phyloP scores from a whole-genome alignment of 768 basidiomycete genomes.

The Panaeolus cyanescens region DNA sequence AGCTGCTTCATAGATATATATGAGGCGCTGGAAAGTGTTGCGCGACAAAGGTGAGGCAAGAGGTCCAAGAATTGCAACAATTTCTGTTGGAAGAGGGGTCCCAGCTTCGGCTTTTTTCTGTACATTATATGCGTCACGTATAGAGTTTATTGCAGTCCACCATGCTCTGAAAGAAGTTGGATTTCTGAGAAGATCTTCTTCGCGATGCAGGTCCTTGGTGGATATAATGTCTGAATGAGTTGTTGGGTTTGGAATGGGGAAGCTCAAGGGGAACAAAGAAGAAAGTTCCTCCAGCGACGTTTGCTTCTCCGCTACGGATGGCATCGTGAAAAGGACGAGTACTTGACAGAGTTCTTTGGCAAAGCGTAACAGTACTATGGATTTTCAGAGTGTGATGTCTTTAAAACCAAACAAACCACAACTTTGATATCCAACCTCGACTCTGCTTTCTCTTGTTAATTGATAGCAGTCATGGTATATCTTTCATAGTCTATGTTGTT shows the following conservation, averaged over 20 bases:
- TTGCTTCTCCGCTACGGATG: constrained; percentile 52
- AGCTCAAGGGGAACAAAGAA: constrained; percentile 79
- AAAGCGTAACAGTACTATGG: too few species aligned
- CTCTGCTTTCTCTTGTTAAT: not conserved
- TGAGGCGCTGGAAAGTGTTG: constrained; percentile 77
- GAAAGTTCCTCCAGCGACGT: constrained; percentile 48
- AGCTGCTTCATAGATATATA: constrained; percentile 94
- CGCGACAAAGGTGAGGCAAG: constrained; percentile 75
- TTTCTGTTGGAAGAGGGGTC: constrained; percentile 35
- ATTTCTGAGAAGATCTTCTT: constrained; percentile 93
- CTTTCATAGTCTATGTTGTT: not conserved
- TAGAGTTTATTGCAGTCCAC: constrained; percentile 83
- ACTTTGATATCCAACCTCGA: not conserved
- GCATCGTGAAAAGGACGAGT: constrained; percentile 41
- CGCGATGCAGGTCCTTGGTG: constrained; percentile 77
- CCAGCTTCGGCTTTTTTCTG: constrained; percentile 59
- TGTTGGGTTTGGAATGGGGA: constrained; percentile 79
- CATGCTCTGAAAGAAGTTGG: constrained; percentile 90
- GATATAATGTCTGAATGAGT: constrained; percentile 78
- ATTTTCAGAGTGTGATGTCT: constrained; percentile 1
- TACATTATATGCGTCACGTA: constrained; percentile 64
- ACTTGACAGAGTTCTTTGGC: not conserved
- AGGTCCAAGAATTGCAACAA: constrained; percentile 69
- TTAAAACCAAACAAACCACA: constrained; percentile 2
- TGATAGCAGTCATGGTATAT: constrained; percentile 9